Conservation (phyloP, 306 rosid species). For the Cajanus cajan region DNA sequence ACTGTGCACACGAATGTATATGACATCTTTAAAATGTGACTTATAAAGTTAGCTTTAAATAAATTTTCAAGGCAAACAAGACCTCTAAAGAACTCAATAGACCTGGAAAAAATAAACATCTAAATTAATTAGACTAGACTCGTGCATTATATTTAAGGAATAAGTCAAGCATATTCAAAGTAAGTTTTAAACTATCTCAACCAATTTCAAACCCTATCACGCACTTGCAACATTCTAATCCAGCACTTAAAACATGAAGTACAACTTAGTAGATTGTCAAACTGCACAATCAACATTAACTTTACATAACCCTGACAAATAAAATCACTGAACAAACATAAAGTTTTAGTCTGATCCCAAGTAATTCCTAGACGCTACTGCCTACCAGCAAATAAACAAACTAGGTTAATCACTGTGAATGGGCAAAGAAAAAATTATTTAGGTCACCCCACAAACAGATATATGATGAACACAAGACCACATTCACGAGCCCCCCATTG, state of each 20-base stretch:
- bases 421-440: slow-evolving; percentile 42
- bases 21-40: too few species aligned
- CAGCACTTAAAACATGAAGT: not conserved
- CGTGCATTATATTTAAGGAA: not conserved
- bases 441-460: slow-evolving; percentile 43
- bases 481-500: slow-evolving; percentile 41
- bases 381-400: slow-evolving; percentile 55
- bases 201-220: not conserved
- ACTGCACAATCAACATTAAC: slow-evolving; percentile 50
- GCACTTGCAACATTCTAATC: not conserved
- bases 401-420: slow-evolving; percentile 38
- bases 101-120: too few species aligned
- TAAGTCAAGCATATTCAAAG: not conserved
- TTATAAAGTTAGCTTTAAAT: too few species aligned
- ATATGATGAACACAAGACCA: slow-evolving; percentile 48
- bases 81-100: too few species aligned
- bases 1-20: too few species aligned
- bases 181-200: not conserved
- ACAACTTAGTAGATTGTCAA: slow-evolving; percentile 35
- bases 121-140: too few species aligned
- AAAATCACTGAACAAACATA: slow-evolving; percentile 39
- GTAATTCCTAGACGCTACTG: slow-evolving; percentile 46
- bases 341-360: slow-evolving; percentile 36
- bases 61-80: too few species aligned
- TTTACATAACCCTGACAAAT: slow-evolving; percentile 36